Base-by-base conservation (phyloP, 1,284 basidiomycete species). In the Malassezia psittaci region DNA sequence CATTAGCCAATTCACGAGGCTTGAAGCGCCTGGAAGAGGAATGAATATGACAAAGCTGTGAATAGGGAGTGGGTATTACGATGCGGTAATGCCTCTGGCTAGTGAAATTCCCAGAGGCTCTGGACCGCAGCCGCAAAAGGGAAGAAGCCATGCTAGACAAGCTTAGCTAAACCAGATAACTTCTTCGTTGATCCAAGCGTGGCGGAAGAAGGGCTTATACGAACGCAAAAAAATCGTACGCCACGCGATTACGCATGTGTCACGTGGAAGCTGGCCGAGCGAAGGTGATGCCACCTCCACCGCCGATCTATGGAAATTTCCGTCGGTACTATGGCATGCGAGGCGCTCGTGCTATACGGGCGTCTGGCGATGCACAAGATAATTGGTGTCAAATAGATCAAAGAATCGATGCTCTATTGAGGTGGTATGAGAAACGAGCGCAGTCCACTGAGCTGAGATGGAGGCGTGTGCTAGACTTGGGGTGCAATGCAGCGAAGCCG, bases 401-500 rank as follows among this genome's bases (percentile, higher is more conserved):
- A 39, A 45, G 55, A 4, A 34, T 57, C 16, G 19, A 16, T 2
- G 45, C 38, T 12, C 38, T 57, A 16, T 16, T 57, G 8, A 19
- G 2, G 9, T 57, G 55, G 55, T 34, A 38, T 32, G n/a, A 32
- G 2, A 36, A 36, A 8, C 13, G 12, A 32, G 11, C 19, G 41
- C 40, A 39, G 33, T 5, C 10, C 35, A 10, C 13, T 16, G n/a
- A 3, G 34, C 33, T 16, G 39, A 21, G 10, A 19, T 44, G 38
- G 7, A 44, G 48, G 33, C 50, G 50, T 18, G 36, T 57, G 15
- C 51, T 57, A 33, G 55, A 57, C 21, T 29, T 57, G 3, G 55
- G 55, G 5, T 57, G 55, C 55, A 57, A 57, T 33, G 55, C 55
- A 19, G 55, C 55, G 13, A 57, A 57, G 35, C 55, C 55, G 37